A percentile compares a stretch with the other conserved stretches of the same genome.
phyloP scores from a whole-genome alignment of 169 alveolate species.

The Eimeria necatrix region DNA sequence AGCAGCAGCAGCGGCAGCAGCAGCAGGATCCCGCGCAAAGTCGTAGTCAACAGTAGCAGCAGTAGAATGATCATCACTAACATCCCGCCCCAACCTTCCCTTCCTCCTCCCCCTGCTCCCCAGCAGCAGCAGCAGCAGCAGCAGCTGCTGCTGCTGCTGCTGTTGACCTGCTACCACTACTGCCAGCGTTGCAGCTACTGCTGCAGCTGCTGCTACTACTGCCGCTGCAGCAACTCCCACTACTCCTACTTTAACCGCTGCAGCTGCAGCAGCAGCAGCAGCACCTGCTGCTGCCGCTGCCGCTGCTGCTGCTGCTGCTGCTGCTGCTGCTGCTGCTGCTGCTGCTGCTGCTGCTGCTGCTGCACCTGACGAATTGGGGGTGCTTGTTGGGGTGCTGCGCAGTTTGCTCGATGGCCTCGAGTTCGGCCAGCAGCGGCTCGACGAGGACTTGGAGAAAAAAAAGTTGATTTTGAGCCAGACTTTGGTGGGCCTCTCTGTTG shows the following conservation, averaged over 20 bases:
- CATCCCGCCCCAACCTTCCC: too few species aligned
- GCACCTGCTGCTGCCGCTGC: constrained; percentile 32
- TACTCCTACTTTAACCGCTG: neutral
- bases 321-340: constrained; percentile 17
- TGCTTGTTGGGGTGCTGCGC: too few species aligned
- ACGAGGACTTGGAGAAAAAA: constrained; percentile 90
- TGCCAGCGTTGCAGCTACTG: neutral
- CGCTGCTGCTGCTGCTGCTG: constrained; percentile 35
- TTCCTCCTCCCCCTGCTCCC: too few species aligned
- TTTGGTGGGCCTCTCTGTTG: constrained; percentile 91
- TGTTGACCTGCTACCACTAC: neutral
- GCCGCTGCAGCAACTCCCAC: constrained; percentile 20
- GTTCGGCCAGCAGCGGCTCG: constrained; percentile 87
- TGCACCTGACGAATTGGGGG: too few species aligned
- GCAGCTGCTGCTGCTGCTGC: too few species aligned
- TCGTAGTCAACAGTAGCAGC: too few species aligned
- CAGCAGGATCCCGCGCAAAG: too few species aligned
- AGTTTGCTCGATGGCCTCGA: constrained; percentile 44
- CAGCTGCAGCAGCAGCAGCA: constrained; percentile 51
- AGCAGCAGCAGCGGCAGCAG: too few species aligned
- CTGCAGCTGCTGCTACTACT: neutral
- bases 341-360: neutral
- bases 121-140: too few species aligned
- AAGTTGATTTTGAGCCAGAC: constrained; percentile 90
- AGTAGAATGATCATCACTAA: too few species aligned